Percentiles rank a stretch among this genome's conserved stretches.
These are phyloP conservation scores for Geosmithia flava DNA, from an alignment of 2,329 filamentous ascomycete genomes.

Conservation along the genomic window DNA sequence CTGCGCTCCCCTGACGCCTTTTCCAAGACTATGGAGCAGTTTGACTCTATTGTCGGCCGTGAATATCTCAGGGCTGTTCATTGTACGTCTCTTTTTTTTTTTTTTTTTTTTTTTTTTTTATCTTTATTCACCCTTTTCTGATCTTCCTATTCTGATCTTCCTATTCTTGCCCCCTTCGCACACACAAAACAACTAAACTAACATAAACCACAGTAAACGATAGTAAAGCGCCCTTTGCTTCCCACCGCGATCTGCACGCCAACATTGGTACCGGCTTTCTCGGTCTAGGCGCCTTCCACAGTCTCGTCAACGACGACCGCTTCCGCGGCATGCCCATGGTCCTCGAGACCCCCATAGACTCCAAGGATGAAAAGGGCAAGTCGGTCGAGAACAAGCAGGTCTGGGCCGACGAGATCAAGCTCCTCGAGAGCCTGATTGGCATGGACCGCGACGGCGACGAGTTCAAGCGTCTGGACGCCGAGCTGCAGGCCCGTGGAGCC, in stretches of 20 bases:
- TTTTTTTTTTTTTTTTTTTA: no score
- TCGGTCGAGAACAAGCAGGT: slow-evolving; percentile 65
- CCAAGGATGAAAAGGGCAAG: slow-evolving; percentile 51
- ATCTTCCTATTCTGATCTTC: background rate
- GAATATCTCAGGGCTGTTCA: slow-evolving; percentile 78
- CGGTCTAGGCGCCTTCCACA: slow-evolving; percentile 81
- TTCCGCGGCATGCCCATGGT: slow-evolving; percentile 80
- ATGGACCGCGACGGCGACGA: slow-evolving; percentile 67
- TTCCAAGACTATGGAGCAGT: slow-evolving; percentile 57
- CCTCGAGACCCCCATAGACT: slow-evolving; percentile 88
- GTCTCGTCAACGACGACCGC: slow-evolving; percentile 68
- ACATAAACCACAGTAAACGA: slow-evolving; percentile 56
- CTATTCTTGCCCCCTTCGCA: background rate
- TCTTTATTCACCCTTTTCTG: no score
- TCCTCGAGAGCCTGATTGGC: slow-evolving; percentile 77
- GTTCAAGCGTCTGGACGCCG: slow-evolving; percentile 53
- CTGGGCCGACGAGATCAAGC: slow-evolving; percentile 91
- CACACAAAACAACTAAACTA: background rate
- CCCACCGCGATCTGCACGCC: slow-evolving; percentile 79
- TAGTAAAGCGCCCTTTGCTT: slow-evolving; percentile 77
- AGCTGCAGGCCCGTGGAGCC: slow-evolving; percentile 55
- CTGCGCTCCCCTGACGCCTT: slow-evolving; percentile 66
- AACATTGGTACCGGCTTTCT: slow-evolving; percentile 95
- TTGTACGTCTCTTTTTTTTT: slow-evolving; percentile 14
- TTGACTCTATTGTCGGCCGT: slow-evolving; percentile 66